A percentile compares a stretch with the other conserved stretches of the same genome.
Conservation (phyloP, 129 eudicot genomes). For the Flaveria trinervia region DNA sequence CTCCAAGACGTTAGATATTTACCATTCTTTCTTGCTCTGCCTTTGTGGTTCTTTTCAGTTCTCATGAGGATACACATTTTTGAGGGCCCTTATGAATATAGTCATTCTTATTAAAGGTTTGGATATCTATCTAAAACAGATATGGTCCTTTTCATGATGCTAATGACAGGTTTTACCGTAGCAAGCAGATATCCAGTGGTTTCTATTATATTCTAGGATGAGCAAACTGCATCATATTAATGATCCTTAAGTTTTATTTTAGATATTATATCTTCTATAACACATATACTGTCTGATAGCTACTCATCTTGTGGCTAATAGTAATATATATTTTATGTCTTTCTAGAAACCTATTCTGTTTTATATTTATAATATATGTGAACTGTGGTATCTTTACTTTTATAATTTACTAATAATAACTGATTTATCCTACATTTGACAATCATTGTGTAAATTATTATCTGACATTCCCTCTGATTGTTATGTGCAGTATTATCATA, state of each 20-base stretch:
- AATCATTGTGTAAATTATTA: background rate
- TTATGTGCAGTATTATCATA: slow-evolving; percentile 65
- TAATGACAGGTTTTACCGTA: background rate
- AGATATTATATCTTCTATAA: background rate
- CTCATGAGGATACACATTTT: background rate
- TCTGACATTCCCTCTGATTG: slow-evolving; percentile 15
- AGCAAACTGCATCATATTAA: background rate
- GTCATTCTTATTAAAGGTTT: background rate
- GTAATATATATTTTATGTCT: background rate
- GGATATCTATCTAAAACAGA: background rate
- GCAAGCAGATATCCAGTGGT: background rate
- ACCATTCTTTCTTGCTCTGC: background rate
- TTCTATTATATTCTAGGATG: background rate
- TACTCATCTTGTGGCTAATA: background rate
- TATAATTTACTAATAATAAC: background rate
- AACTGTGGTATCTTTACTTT: slow-evolving; percentile 17
- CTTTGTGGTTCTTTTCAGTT: background rate
- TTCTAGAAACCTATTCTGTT: background rate
- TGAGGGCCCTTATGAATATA: background rate
- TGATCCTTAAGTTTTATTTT: background rate
- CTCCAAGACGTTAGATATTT: too few relatives aligned
- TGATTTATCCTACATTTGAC: slow-evolving; percentile 3
- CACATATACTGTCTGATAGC: background rate
- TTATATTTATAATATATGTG: background rate
- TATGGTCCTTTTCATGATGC: background rate